Base-by-base conservation (phyloP, 1,139 yeast genomes). In the Scheffersomyces illinoinensis region DNA sequence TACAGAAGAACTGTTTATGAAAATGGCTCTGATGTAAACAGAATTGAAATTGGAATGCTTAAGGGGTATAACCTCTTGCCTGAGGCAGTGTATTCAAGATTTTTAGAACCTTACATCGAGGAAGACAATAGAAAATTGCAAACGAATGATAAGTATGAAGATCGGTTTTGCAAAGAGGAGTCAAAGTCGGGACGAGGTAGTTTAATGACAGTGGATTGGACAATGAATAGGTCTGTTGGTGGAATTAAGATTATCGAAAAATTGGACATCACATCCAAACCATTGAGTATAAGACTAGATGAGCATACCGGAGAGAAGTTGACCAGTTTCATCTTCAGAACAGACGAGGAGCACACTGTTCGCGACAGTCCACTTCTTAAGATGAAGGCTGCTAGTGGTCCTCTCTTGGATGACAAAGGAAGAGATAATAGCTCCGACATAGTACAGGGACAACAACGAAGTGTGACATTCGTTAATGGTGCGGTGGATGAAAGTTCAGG, bases 211-310 rank as follows among this genome's bases (percentile, higher is more conserved):
- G 75, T 86, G 7, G 76, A 73, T 48, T 89, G 95, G 95, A 81
- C 84, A 5, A 83, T 88, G 86, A 85, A 84, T 61, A 77, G 84
- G 57, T 84, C 89, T 18, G 84, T 88, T 52, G 93, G 93, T 53
- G 93, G 93, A 1, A 88, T 89, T 60, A 80, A 83, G 62, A 79
- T 88, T 48, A 76, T 88, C 61, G 87, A 84, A 62, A 75, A 79
- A 61, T 81, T 87, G 55, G 84, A 82, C 54, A 76, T 88, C 47
- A 71, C 74, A 46, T 75, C 89, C 6, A 75, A 78, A 56, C 92
- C 92, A 52, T 74, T 89, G 61, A 82, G 81, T 55, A 65, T 89
- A 56, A 82, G 83, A 57, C 65, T 89, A 48, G 95, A 89, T 64
- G 90, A 88, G 67, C 72, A 74, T 48, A 86, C 90, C 14, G 88